Evolutionary conservation across 108 stramenopile genomes (phyloP).

Genomic region (Fistulifera pelliculosa): DNA sequence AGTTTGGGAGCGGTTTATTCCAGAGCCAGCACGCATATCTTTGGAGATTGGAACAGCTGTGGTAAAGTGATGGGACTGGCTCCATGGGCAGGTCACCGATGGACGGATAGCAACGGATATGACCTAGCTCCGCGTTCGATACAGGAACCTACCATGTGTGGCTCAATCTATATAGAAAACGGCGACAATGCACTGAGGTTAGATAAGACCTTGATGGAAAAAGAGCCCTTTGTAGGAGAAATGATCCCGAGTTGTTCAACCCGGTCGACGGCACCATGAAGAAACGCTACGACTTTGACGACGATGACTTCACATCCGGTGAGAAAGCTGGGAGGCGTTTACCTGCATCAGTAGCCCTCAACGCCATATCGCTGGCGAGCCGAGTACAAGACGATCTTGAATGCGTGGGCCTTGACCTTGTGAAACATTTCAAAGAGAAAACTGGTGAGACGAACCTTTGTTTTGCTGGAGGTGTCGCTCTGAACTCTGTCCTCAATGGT

Average conservation of each 20-base stretch:
- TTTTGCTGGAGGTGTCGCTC: conserved; percentile 87
- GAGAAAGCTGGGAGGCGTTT: conserved; percentile 27
- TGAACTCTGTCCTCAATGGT: conserved; percentile 92
- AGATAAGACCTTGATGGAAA: conserved; percentile 43
- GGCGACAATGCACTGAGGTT: conserved; percentile 16
- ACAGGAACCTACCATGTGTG: conserved; percentile 14
- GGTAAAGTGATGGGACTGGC: conserved; percentile 95
- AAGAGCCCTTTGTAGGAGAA: conserved; percentile 52
- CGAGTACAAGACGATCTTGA: conserved; percentile 81
- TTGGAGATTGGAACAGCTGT: conserved; percentile 95
- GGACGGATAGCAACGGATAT: conserved; percentile 23
- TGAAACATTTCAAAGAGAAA: conserved; percentile 62
- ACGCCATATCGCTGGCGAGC: conserved; percentile 69
- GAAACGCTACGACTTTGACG: conserved; percentile 75
- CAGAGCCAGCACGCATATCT: conserved; percentile 84
- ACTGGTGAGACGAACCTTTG: conserved; percentile 81
- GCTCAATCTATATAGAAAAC: not conserved
- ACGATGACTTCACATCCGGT: conserved; percentile 17
- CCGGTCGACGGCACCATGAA: conserved; percentile 39
- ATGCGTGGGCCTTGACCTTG: conserved; percentile 73
- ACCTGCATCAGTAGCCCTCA: conserved; percentile 66
- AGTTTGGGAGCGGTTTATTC: conserved; percentile 92
- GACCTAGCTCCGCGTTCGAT: not conserved
- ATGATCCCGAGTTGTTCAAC: conserved; percentile 74
- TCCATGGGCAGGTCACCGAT: conserved; percentile 83